These are phyloP conservation scores for Populus trichocarpa DNA, from an alignment of 441 rosid genomes.

Conservation along the genomic window DNA sequence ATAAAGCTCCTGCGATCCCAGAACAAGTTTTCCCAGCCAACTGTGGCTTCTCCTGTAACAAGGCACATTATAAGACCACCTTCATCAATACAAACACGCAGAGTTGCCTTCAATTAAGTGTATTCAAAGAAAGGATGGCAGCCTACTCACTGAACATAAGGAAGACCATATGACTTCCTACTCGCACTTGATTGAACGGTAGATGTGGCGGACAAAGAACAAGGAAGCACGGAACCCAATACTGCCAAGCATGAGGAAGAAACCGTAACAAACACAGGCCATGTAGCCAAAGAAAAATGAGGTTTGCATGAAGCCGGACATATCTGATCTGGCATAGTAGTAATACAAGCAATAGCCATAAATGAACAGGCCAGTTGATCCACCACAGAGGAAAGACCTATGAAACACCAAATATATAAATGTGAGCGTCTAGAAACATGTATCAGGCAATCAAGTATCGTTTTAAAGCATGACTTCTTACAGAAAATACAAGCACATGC, in stretches of 20 bases:
- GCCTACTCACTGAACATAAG: neutral
- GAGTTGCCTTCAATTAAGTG: neutral
- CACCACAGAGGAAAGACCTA: slow-evolving; percentile 51
- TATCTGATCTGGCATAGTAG: slow-evolving; percentile 46
- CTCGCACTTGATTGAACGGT: slow-evolving; percentile 52
- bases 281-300: slow-evolving; percentile 60
- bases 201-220: slow-evolving; percentile 51
- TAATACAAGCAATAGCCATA: slow-evolving; percentile 49
- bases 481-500: neutral
- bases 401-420: neutral
- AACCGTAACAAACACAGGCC: slow-evolving; percentile 56
- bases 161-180: slow-evolving; percentile 6
- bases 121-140: neutral
- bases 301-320: slow-evolving; percentile 60
- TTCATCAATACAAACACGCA: neutral
- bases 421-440: neutral
- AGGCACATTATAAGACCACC: neutral
- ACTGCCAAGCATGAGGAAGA: slow-evolving; percentile 51
- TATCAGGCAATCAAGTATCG: neutral
- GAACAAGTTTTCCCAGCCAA: neutral
- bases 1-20: neutral
- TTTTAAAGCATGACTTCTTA: neutral
- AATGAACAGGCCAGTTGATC: slow-evolving; percentile 47
- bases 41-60: neutral
- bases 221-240: slow-evolving; percentile 47